These are phyloP conservation scores for Adansonia gregorii DNA, from an alignment of 441 rosid genomes.

Conservation along the genomic window DNA sequence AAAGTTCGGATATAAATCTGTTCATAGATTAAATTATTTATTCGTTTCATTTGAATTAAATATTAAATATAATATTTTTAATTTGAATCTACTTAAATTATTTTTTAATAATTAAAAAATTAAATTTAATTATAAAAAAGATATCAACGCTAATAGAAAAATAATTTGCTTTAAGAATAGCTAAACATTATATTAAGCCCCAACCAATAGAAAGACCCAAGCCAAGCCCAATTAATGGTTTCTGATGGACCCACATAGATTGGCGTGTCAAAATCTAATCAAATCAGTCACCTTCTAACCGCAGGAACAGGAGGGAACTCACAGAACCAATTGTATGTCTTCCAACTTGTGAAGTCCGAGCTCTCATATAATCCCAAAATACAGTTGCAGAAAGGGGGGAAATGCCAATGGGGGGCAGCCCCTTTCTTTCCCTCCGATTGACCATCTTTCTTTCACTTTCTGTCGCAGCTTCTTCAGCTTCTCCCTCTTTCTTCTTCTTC, in stretches of 20 bases:
- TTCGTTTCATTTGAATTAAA: no score
- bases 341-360: not conserved
- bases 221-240: not conserved
- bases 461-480: slow-evolving; percentile 45
- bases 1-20: no score
- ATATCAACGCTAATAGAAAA: no score
- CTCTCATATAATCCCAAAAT: not conserved
- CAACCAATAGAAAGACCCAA: no score
- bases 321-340: not conserved
- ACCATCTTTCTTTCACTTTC: slow-evolving; percentile 56
- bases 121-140: no score
- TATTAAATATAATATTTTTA: no score
- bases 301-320: not conserved
- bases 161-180: no score
- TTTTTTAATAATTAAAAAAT: no score
- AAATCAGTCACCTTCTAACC: not conserved
- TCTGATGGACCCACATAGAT: not conserved
- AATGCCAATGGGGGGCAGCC: slow-evolving; percentile 45
- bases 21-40: no score
- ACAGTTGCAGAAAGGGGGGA: slow-evolving; percentile 8
- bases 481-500: slow-evolving; percentile 33
- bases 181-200: no score
- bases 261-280: not conserved
- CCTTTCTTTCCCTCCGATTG: slow-evolving; percentile 44
- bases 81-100: no score